A percentile compares a stretch with the other conserved stretches of the same genome.
Evolutionary conservation across 305 asterid species (phyloP).

Genomic region (Euphrasia arctica): DNA sequence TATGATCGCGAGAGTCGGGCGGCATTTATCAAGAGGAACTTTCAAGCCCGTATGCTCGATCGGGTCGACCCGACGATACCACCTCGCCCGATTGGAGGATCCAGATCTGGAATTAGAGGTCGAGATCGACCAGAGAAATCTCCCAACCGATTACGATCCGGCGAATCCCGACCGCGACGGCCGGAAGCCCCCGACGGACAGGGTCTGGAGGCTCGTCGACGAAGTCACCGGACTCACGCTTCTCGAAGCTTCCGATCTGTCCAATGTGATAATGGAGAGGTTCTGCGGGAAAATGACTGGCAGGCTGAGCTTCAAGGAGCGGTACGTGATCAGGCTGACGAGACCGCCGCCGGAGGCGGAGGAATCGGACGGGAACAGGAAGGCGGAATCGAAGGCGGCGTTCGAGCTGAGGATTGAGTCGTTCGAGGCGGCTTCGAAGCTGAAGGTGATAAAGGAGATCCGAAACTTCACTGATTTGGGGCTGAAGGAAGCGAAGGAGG

Average conservation of each 20-base stretch:
- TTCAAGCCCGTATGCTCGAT: background rate
- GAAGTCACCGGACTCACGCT: background rate
- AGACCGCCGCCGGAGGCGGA: background rate
- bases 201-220: conserved; percentile 7
- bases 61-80: background rate
- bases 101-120: too few relatives aligned
- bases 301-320: background rate
- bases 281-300: background rate
- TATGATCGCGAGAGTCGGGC: background rate
- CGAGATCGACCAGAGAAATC: background rate
- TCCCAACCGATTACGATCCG: conserved; percentile 4
- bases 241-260: background rate
- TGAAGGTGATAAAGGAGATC: conserved; percentile 80
- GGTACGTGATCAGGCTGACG: background rate
- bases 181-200: background rate
- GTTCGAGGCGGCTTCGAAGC: conserved; percentile 59
- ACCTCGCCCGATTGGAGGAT: background rate
- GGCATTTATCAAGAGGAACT: background rate
- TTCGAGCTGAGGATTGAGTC: background rate
- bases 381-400: background rate
- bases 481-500: conserved; percentile 75
- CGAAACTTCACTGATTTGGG: conserved; percentile 69
- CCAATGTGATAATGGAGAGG: background rate
- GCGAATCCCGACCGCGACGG: background rate
- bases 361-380: background rate